Conservation (phyloP, 2,329 filamentous ascomycete genomes). For the Massarina eburnea region DNA sequence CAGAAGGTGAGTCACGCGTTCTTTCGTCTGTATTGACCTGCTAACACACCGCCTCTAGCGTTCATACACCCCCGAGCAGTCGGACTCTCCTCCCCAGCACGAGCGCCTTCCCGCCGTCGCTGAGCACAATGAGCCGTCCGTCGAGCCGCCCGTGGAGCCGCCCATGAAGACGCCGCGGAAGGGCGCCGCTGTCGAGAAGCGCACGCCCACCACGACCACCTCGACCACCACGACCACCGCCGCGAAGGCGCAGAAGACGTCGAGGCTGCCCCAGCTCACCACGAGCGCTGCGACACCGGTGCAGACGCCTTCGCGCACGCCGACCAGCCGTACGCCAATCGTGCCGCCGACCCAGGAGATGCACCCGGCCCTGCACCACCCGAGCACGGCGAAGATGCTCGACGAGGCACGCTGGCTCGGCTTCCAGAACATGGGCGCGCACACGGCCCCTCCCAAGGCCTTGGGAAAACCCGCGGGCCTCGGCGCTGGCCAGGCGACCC, state of each 20-base stretch:
- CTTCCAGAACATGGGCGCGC: conserved; percentile 68
- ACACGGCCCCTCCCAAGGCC: conserved; percentile 50
- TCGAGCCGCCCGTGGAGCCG: too few relatives aligned
- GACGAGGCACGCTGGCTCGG: conserved; percentile 82
- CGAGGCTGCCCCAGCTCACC: conserved; percentile 53
- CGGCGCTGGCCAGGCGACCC: conserved; percentile 59
- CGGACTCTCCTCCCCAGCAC: conserved; percentile 17
- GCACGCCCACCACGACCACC: conserved; percentile 6
- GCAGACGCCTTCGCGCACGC: conserved; percentile 43
- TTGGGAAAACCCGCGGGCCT: too few relatives aligned
- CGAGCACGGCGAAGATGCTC: conserved; percentile 70
- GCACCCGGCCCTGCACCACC: conserved; percentile 83
- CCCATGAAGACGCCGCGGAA: conserved; percentile 31
- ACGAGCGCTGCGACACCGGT: conserved; percentile 15
- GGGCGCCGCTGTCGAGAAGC: conserved; percentile 13
- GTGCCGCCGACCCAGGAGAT: conserved; percentile 79
- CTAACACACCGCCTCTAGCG: conserved; percentile 27
- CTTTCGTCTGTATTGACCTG: conserved; percentile 25
- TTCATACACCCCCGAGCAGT: conserved; percentile 29
- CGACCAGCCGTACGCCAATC: conserved; percentile 64
- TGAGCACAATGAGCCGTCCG: conserved; percentile 15
- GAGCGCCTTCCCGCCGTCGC: conserved; percentile 20
- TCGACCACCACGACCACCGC: conserved; percentile 11
- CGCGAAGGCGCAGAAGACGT: conserved; percentile 12
- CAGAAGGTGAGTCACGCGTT: conserved; percentile 32